A percentile compares a stretch with the other conserved stretches of the same genome.
phyloP scores from a whole-genome alignment of 495 filamentous ascomycete species.

The Penicillium lagena region DNA sequence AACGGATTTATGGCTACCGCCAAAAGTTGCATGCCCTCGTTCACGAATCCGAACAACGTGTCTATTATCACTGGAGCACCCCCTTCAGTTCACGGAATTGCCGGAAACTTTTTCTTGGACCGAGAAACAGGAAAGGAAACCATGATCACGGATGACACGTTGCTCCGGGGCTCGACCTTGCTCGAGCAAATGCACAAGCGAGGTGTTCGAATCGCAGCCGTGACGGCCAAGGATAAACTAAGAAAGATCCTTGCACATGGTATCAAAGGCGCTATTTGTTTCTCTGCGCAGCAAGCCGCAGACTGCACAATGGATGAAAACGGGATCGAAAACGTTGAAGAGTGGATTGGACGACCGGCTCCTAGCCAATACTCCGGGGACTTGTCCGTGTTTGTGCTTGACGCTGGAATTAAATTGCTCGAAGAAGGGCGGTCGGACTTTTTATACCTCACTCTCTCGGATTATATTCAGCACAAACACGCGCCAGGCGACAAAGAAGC shows the following conservation, averaged over 20 bases:
- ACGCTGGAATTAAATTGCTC: constrained; percentile 31
- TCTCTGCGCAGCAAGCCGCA: constrained; percentile 23
- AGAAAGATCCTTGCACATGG: constrained; percentile 25
- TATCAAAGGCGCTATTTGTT: constrained; percentile 25
- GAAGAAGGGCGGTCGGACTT: constrained; percentile 27
- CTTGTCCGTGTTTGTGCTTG: constrained; percentile 30
- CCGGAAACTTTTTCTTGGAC: constrained; percentile 32
- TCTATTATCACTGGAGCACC: constrained; percentile 30
- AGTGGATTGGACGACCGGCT: constrained; percentile 21
- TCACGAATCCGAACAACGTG: constrained; percentile 31
- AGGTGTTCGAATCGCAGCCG: constrained; percentile 28
- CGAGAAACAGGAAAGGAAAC: constrained; percentile 21
- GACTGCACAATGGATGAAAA: constrained; percentile 16
- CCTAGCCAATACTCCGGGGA: constrained; percentile 29
- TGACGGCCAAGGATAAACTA: constrained; percentile 35
- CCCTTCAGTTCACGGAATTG: constrained; percentile 23
- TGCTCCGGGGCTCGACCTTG: constrained; percentile 25
- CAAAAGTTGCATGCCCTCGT: constrained; percentile 28
- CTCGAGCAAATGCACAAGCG: constrained; percentile 24
- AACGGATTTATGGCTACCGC: constrained; percentile 25
- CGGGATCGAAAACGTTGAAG: constrained; percentile 19
- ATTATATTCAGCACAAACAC: constrained; percentile 32
- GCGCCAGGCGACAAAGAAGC: constrained; percentile 22
- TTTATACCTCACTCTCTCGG: constrained; percentile 34
- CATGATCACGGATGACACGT: constrained; percentile 28